Evolutionary conservation across 176 grass and related monocot genomes (phyloP).

Genomic region (Ampelocalamus luodianensis): DNA sequence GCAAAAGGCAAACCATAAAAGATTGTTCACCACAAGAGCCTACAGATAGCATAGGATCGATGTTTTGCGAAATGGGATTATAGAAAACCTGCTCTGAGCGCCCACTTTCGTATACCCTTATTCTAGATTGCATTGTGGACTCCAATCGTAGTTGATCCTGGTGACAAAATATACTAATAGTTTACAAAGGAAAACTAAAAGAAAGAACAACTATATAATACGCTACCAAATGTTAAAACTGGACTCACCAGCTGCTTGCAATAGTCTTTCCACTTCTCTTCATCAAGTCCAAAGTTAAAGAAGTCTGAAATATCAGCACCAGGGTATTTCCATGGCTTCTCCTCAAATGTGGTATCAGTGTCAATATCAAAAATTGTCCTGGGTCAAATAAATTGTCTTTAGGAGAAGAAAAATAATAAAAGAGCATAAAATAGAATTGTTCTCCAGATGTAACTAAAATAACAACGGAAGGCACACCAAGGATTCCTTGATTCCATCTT

Average conservation of each 20-base stretch:
- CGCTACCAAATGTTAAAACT: constrained; percentile 28
- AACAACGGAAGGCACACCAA: not conserved
- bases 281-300: constrained; percentile 93
- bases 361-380: constrained; percentile 95
- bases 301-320: constrained; percentile 85
- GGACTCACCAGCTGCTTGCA: constrained; percentile 83
- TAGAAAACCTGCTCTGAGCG: constrained; percentile 81
- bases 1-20: constrained; percentile 35
- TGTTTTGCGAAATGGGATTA: constrained; percentile 30
- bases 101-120: constrained; percentile 96
- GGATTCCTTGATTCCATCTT: constrained; percentile 7
- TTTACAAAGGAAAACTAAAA: constrained; percentile 26
- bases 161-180: constrained; percentile 35
- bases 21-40: constrained; percentile 26
- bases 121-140: constrained; percentile 99
- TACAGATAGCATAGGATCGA: constrained; percentile 3
- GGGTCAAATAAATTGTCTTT: constrained; percentile 35
- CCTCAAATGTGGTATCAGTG: constrained; percentile 78
- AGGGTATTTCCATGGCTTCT: constrained; percentile 97
- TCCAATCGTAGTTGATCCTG: constrained; percentile 89
- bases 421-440: constrained; percentile 11
- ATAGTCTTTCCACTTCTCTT: constrained; percentile 96
- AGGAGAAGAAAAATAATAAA: constrained; percentile 31
- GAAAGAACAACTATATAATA: not conserved
- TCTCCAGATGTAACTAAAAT: constrained; percentile 23